Evolutionary conservation across 73 alveolate genomes (phyloP).

Genomic region (Symbiodinium pilosum): DNA sequence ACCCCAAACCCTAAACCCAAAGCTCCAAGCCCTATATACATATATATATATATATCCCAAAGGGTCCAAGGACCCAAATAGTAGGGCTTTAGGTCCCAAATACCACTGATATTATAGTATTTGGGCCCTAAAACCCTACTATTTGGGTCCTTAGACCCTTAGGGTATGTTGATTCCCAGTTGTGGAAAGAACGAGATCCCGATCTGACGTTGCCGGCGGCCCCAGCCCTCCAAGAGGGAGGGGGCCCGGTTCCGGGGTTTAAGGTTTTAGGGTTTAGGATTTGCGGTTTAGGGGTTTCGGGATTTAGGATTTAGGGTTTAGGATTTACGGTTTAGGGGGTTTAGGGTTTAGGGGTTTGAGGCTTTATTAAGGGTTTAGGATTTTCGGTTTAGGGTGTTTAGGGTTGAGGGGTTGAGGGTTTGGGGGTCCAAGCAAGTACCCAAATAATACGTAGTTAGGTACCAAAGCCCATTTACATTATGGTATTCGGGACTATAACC

Average conservation of each 20-base stretch:
- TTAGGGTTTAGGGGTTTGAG: not conserved
- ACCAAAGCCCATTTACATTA: no score
- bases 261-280: not conserved
- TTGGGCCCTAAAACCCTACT: not conserved
- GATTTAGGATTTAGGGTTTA: not conserved
- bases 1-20: not conserved
- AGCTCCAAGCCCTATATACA: not conserved
- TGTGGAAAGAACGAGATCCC: conserved; percentile 60
- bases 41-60: no score
- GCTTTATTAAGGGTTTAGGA: not conserved
- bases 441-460: no score
- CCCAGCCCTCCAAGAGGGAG: no score
- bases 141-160: not conserved
- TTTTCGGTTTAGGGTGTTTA: not conserved
- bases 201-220: conserved; percentile 59
- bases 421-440: no score
- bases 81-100: no score
- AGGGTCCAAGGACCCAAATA: not conserved
- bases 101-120: no score
- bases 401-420: not conserved
- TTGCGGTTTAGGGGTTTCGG: not conserved
- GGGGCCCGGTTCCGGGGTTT: not conserved
- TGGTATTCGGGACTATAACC: no score
- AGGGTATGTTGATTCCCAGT: no score
- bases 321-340: not conserved